These are phyloP conservation scores for Cladophialophora bantiana DNA, from an alignment of 2,329 filamentous ascomycete species.

Conservation along the genomic window DNA sequence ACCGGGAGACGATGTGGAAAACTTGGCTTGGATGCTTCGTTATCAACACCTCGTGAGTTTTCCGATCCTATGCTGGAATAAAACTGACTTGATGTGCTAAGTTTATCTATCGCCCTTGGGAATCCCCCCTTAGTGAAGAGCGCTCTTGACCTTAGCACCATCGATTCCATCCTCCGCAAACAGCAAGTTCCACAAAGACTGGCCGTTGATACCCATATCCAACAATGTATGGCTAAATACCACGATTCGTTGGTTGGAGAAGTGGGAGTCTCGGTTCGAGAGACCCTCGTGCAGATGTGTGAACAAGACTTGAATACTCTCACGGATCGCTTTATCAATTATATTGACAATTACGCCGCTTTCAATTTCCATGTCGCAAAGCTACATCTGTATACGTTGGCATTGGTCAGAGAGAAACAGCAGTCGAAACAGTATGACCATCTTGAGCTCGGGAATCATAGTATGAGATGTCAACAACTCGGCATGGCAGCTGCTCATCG, in stretches of 20 bases:
- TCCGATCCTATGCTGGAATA: neutral
- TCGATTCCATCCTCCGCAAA: conserved; percentile 14
- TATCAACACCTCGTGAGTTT: conserved; percentile 13
- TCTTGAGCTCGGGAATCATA: neutral
- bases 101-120: conserved; percentile 19
- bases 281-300: conserved; percentile 21
- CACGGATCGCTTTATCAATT: conserved; percentile 1
- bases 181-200: conserved; percentile 14
- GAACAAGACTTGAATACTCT: conserved; percentile 20
- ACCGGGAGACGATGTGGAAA: conserved; percentile 18
- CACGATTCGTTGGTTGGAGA: conserved; percentile 19
- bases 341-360: conserved; percentile 4
- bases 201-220: conserved; percentile 15
- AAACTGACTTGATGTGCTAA: conserved; percentile 2
- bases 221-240: conserved; percentile 21
- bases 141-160: conserved; percentile 13
- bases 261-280: conserved; percentile 12
- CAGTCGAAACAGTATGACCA: neutral
- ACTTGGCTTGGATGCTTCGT: conserved; percentile 24
- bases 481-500: conserved; percentile 23
- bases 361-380: conserved; percentile 12
- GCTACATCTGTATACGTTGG: conserved; percentile 24
- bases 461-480: conserved; percentile 11
- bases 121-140: conserved; percentile 15
- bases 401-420: conserved; percentile 16